A percentile compares a stretch with the other conserved stretches of the same genome.
Conservation (phyloP, 345 rosid genomes). For the Melastoma malabathricum region DNA sequence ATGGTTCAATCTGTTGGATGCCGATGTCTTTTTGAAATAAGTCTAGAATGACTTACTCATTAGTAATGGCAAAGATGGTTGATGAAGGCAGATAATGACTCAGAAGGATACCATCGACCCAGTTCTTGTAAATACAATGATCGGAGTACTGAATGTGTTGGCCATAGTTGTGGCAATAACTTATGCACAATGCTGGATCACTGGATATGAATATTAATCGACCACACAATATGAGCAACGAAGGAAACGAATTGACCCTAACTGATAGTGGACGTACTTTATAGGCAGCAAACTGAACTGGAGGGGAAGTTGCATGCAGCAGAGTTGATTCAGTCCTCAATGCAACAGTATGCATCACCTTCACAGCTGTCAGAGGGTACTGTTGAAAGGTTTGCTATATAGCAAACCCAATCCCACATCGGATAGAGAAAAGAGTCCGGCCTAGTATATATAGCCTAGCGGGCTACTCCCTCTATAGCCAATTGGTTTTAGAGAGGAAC, state of each 20-base stretch:
- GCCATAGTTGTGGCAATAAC: constrained; percentile 70
- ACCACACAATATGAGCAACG: neutral
- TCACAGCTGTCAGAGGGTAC: constrained; percentile 86
- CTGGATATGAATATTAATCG: neutral
- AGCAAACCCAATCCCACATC: no score
- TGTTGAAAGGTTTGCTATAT: no score
- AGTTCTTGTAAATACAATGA: constrained; percentile 83
- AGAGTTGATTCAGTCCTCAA: constrained; percentile 77
- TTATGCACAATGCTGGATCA: neutral
- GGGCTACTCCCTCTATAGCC: no score
- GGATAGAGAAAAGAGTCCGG: no score
- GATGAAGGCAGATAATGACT: constrained; percentile 85
- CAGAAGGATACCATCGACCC: constrained; percentile 78
- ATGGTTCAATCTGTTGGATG: neutral
- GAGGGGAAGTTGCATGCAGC: constrained; percentile 39
- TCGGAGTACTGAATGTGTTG: constrained; percentile 63
- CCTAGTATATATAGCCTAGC: no score
- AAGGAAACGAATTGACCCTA: neutral
- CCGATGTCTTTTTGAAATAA: neutral
- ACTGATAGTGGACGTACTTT: constrained; percentile 31
- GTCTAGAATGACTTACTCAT: constrained; percentile 41
- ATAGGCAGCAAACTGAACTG: constrained; percentile 28
- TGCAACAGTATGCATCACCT: constrained; percentile 91
- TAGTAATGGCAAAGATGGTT: constrained; percentile 87
- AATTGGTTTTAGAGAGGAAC: no score